phyloP scores from a whole-genome alignment of 1,284 basidiomycete species.

The Pseudozyma tsukubaensis region DNA sequence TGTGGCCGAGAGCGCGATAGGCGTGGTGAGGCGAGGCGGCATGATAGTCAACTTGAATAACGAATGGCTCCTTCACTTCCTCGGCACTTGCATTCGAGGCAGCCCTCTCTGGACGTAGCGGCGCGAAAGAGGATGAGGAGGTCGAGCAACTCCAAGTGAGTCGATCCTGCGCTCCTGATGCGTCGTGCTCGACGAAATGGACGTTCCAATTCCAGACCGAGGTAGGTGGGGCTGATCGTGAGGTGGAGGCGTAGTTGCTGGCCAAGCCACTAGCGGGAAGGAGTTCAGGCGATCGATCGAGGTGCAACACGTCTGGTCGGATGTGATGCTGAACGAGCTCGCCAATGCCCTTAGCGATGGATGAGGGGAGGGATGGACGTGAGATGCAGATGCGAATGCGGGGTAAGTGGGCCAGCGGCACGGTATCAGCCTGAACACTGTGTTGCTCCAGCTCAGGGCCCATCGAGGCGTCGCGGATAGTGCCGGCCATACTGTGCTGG shows the following conservation, averaged over 20 bases:
- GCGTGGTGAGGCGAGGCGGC: slow-evolving; percentile 38
- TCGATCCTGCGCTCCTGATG: not conserved
- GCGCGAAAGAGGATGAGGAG: slow-evolving; percentile 31
- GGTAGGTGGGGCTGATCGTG: not conserved
- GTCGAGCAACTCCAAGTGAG: slow-evolving; percentile 30
- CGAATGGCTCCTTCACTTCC: slow-evolving; percentile 11
- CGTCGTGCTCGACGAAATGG: slow-evolving; percentile 9
- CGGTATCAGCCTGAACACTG: slow-evolving; percentile 15
- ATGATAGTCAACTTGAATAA: slow-evolving; percentile 20
- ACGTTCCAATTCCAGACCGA: slow-evolving; percentile 45
- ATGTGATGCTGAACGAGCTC: slow-evolving; percentile 31
- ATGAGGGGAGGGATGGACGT: slow-evolving; percentile 7
- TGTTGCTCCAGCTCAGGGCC: slow-evolving; percentile 14
- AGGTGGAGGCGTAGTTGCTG: not conserved
- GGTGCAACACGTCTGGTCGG: slow-evolving; percentile 20
- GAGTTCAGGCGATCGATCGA: not conserved
- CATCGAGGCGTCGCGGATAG: slow-evolving; percentile 31
- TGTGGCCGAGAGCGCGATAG: slow-evolving; percentile 52
- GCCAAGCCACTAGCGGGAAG: slow-evolving; percentile 13
- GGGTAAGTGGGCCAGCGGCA: slow-evolving; percentile 20
- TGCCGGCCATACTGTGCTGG: slow-evolving; percentile 12
- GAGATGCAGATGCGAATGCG: slow-evolving; percentile 31
- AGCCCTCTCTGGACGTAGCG: not conserved
- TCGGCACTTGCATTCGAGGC: not conserved
- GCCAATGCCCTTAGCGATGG: slow-evolving; percentile 16